phyloP scores from a whole-genome alignment of 2,329 filamentous ascomycete species.

The Exophiala viscosa region DNA sequence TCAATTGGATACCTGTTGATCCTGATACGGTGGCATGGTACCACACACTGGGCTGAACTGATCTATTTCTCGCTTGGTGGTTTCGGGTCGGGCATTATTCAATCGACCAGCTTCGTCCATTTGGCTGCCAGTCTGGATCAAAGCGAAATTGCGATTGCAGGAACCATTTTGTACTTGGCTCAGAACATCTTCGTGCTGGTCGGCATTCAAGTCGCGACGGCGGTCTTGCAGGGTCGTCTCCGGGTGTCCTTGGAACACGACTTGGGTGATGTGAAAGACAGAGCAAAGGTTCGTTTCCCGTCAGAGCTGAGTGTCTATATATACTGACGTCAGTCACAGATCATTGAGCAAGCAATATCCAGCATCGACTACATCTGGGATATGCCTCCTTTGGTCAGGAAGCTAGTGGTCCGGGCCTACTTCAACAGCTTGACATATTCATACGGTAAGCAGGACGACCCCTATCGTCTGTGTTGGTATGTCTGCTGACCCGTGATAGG shows the following conservation, averaged over 20 bases:
- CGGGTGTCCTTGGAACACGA: not conserved
- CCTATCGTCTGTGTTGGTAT: not conserved
- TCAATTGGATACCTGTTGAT: constrained; percentile 53
- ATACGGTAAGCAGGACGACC: not conserved
- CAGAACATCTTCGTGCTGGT: constrained; percentile 11
- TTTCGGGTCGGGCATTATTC: constrained; percentile 48
- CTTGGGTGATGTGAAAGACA: not conserved
- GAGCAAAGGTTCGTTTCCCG: not conserved
- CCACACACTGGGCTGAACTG: constrained; percentile 54
- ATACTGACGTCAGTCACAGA: constrained; percentile 1
- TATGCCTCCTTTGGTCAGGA: not conserved
- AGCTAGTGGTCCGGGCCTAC: constrained; percentile 2
- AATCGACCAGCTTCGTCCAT: constrained; percentile 48
- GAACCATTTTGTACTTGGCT: constrained; percentile 45
- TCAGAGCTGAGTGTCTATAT: not conserved
- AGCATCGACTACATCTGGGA: constrained; percentile 1
- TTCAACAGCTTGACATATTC: constrained; percentile 4
- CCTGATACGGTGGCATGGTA: constrained; percentile 56
- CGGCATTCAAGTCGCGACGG: constrained; percentile 8
- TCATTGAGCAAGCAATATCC: constrained; percentile 6
- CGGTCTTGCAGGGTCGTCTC: constrained; percentile 4
- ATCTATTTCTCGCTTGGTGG: constrained; percentile 59
- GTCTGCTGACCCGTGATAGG: not conserved
- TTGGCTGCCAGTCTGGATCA: constrained; percentile 47
- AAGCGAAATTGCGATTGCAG: constrained; percentile 49